A percentile compares a stretch with the other conserved stretches of the same genome.
phyloP scores from a whole-genome alignment of 495 filamentous ascomycete genomes.

The Cercophora scortea region DNA sequence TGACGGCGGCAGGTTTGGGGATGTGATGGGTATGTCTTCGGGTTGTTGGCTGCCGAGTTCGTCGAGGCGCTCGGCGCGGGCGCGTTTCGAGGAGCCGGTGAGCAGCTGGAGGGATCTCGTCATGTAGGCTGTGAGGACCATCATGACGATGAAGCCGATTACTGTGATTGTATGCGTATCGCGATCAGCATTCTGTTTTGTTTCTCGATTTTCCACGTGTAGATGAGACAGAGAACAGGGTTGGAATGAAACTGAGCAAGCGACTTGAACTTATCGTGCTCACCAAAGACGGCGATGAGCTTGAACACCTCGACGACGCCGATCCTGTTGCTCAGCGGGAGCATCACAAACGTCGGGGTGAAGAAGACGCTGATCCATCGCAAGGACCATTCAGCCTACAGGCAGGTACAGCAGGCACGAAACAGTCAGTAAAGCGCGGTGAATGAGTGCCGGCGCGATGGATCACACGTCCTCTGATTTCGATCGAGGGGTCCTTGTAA shows the following conservation, averaged over 20 bases:
- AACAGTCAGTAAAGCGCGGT: too few relatives aligned
- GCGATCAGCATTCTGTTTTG: too few relatives aligned
- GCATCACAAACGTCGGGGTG: constrained; percentile 45
- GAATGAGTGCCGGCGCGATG: too few relatives aligned
- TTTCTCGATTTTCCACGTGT: not conserved
- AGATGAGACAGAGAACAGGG: not conserved
- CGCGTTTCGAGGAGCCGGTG: constrained; percentile 38
- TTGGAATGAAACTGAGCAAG: too few relatives aligned
- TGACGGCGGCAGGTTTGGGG: not conserved
- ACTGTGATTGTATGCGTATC: constrained; percentile 22
- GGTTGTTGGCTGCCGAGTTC: constrained; percentile 27
- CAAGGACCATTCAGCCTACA: constrained; percentile 44
- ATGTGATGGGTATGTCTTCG: constrained; percentile 25
- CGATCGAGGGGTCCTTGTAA: not conserved
- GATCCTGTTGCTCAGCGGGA: constrained; percentile 44
- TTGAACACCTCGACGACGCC: constrained; percentile 44
- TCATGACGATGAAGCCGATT: constrained; percentile 42
- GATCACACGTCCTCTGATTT: too few relatives aligned
- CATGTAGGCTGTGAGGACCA: constrained; percentile 39
- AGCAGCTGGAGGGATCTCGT: constrained; percentile 41
- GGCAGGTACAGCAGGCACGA: too few relatives aligned
- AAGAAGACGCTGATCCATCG: constrained; percentile 50
- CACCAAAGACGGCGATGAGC: constrained; percentile 46
- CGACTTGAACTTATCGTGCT: constrained; percentile 10
- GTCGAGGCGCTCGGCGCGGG: constrained; percentile 40